Evolutionary conservation across 495 filamentous ascomycete genomes (phyloP).

Genomic region (Hypoxylon perforatum): DNA sequence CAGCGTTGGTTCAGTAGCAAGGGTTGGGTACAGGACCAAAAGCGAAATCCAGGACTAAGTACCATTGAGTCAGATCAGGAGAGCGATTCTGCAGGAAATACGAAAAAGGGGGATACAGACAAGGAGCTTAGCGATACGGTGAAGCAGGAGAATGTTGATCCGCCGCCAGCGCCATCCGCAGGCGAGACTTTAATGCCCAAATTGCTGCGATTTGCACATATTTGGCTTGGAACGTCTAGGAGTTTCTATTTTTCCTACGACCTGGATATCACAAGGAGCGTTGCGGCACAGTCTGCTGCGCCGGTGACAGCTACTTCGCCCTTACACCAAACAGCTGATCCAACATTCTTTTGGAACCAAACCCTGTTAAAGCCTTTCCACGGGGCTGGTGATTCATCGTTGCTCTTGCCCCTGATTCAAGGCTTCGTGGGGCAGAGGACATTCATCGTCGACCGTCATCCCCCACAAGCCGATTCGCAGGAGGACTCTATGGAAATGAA

Average conservation of each 20-base stretch:
- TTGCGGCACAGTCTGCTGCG: slow-evolving; percentile 58
- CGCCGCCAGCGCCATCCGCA: slow-evolving; percentile 40
- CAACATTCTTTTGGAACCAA: slow-evolving; percentile 90
- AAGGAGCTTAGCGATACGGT: slow-evolving; percentile 48
- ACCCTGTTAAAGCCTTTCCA: slow-evolving; percentile 80
- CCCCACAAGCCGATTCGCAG: slow-evolving; percentile 55
- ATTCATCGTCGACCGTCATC: slow-evolving; percentile 71
- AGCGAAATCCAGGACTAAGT: slow-evolving; percentile 68
- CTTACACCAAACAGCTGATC: slow-evolving; percentile 78
- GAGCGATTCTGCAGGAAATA: slow-evolving; percentile 18
- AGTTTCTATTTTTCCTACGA: slow-evolving; percentile 97
- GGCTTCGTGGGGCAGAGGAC: slow-evolving; percentile 91
- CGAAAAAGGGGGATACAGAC: slow-evolving; percentile 22
- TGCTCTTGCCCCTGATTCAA: slow-evolving; percentile 88
- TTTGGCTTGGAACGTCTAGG: slow-evolving; percentile 78
- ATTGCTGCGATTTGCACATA: slow-evolving; percentile 80
- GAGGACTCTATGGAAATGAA: slow-evolving; percentile 57
- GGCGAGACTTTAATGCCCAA: slow-evolving; percentile 76
- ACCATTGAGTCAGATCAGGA: slow-evolving; percentile 30
- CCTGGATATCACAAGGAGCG: slow-evolving; percentile 80
- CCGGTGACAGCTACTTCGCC: slow-evolving; percentile 60
- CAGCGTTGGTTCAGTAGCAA: slow-evolving; percentile 88
- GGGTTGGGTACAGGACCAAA: slow-evolving; percentile 74
- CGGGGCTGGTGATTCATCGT: slow-evolving; percentile 68
- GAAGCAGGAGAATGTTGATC: slow-evolving; percentile 43